These are phyloP conservation scores for Candida golubevii DNA, from an alignment of 805 yeast genomes.

Conservation along the genomic window DNA sequence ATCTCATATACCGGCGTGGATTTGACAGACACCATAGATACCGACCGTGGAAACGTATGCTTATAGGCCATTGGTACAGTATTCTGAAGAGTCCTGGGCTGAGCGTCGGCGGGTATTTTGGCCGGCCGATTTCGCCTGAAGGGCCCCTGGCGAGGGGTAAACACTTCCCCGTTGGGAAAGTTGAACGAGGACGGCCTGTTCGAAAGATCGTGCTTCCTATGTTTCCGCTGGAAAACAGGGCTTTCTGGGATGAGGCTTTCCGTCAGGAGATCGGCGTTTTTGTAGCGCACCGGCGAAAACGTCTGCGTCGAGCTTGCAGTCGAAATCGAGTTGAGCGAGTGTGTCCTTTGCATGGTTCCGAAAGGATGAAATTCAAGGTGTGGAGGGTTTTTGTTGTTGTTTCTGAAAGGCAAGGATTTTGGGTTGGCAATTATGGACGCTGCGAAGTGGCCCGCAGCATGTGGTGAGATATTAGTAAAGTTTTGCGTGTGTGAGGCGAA, in stretches of 20 bases:
- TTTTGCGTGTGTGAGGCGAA: background rate
- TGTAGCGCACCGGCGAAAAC: background rate
- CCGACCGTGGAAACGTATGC: constrained; percentile 5
- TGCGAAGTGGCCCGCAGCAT: background rate
- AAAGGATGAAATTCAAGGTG: background rate
- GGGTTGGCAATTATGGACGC: background rate
- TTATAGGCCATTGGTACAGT: background rate
- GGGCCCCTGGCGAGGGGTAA: constrained; percentile 43
- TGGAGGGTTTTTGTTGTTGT: background rate
- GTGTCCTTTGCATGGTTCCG: constrained; percentile 10
- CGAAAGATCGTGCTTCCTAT: constrained; percentile 24
- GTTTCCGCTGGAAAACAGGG: constrained; percentile 34
- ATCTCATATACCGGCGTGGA: background rate
- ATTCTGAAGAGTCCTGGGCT: background rate
- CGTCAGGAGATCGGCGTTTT: constrained; percentile 26
- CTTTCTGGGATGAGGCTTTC: constrained; percentile 37
- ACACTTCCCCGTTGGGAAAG: constrained; percentile 54
- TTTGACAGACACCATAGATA: constrained; percentile 14
- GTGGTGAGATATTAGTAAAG: background rate
- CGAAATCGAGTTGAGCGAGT: constrained; percentile 11
- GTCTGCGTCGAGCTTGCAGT: constrained; percentile 1
- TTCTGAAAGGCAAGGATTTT: background rate
- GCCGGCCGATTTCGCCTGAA: constrained; percentile 37
- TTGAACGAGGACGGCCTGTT: constrained; percentile 23
- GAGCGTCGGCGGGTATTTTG: constrained; percentile 17